Percentiles rank a stretch among this genome's conserved stretches.
Conservation (phyloP, 2,329 filamentous ascomycete genomes). For the Curvularia sp. region DNA sequence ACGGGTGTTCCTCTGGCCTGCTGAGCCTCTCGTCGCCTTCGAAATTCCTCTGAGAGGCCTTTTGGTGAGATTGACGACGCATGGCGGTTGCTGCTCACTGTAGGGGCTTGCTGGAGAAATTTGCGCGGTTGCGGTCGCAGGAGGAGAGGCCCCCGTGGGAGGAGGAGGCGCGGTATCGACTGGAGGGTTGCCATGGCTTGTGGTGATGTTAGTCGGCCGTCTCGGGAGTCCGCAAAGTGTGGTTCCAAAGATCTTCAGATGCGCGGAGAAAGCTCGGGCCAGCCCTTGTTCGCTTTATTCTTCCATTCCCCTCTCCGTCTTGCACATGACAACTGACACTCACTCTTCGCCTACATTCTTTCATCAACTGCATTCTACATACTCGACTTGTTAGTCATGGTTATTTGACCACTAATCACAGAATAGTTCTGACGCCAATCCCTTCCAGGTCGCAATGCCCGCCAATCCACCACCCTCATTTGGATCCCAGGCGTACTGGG, state of each 20-base stretch:
- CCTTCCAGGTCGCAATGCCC: constrained; percentile 6
- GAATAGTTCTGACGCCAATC: constrained; percentile 5
- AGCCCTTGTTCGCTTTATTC: constrained; percentile 14
- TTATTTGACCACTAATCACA: constrained; percentile 5
- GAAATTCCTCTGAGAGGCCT: constrained; percentile 43
- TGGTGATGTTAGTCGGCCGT: constrained; percentile 20
- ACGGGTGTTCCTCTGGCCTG: constrained; percentile 56
- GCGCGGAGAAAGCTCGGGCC: constrained; percentile 28
- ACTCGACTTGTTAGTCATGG: constrained; percentile 6
- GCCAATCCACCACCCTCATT: constrained; percentile 39
- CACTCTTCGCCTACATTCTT: background rate
- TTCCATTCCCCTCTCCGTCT: background rate
- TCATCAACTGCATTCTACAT: background rate
- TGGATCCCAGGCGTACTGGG: constrained; percentile 48
- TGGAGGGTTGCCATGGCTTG: constrained; percentile 42
- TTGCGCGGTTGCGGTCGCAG: constrained; percentile 33
- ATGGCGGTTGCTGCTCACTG: constrained; percentile 36
- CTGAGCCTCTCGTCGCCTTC: constrained; percentile 34
- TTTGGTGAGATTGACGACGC: constrained; percentile 38
- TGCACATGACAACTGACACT: background rate
- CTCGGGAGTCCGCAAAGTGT: constrained; percentile 29
- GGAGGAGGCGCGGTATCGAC: constrained; percentile 47
- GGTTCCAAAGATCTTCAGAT: constrained; percentile 27
- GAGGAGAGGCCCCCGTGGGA: constrained; percentile 37
- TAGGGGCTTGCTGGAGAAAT: constrained; percentile 22